These are phyloP conservation scores for Xerocomus minutiporus DNA, from an alignment of 1,284 basidiomycete genomes.

Conservation along the genomic window DNA sequence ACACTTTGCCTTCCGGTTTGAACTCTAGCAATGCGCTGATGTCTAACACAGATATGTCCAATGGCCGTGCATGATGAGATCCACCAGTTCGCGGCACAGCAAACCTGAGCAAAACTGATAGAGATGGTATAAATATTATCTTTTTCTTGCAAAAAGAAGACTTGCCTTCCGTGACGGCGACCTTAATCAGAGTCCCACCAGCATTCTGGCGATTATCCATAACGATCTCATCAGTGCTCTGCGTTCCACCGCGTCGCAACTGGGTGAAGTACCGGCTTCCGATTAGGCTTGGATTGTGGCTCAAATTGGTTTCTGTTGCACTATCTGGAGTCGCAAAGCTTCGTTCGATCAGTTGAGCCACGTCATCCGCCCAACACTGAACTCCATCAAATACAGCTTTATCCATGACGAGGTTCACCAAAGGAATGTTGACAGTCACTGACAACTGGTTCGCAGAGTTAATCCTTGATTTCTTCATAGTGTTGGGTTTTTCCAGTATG, in stretches of 20 bases:
- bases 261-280: conserved; percentile 79
- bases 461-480: conserved; percentile 6
- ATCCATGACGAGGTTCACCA: conserved; percentile 56
- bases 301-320: conserved; percentile 36
- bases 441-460: conserved; percentile 27
- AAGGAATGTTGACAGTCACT: conserved; percentile 58
- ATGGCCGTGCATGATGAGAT: conserved; percentile 36
- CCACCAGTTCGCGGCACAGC: conserved; percentile 37
- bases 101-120: conserved; percentile 42
- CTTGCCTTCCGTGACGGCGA: conserved; percentile 56
- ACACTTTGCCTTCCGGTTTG: conserved; percentile 66
- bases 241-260: conserved; percentile 46
- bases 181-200: conserved; percentile 49
- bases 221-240: conserved; percentile 33
- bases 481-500: conserved; percentile 15
- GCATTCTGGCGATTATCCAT: conserved; percentile 26
- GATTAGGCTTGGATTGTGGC: conserved; percentile 67
- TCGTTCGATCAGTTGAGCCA: conserved; percentile 61
- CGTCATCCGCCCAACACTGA: conserved; percentile 84
- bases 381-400: conserved; percentile 69
- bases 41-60: conserved; percentile 61
- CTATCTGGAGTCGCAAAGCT: conserved; percentile 27
- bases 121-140: not conserved
- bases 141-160: not conserved
- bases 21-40: conserved; percentile 62